A percentile compares a stretch with the other conserved stretches of the same genome.
Conservation (phyloP, 768 basidiomycete species). For the Termitomyces sp. region DNA sequence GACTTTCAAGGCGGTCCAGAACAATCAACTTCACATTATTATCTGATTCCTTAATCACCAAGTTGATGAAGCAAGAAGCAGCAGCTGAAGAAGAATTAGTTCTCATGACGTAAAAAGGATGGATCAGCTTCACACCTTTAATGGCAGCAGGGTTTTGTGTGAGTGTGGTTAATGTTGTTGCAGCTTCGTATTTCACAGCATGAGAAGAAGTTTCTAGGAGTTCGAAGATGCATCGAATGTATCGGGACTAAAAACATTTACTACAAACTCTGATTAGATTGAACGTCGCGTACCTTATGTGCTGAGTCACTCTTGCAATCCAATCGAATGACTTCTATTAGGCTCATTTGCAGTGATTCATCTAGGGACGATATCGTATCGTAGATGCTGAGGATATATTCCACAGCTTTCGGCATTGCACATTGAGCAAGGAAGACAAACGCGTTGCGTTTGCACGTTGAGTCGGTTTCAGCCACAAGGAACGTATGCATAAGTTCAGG, state of each 20-base stretch:
- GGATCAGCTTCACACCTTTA: constrained; percentile 55
- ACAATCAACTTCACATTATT: constrained; percentile 99
- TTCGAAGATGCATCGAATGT: constrained; percentile 92
- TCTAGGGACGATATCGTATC: constrained; percentile 81
- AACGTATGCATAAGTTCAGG: constrained; percentile 96
- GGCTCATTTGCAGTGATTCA: constrained; percentile 91
- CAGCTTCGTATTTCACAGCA: constrained; percentile 97
- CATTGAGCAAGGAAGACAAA: constrained; percentile 90
- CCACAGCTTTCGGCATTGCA: constrained; percentile 86
- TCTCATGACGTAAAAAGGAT: not conserved
- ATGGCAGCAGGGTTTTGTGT: constrained; percentile 95
- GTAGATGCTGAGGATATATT: constrained; percentile 83
- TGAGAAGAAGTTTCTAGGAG: constrained; percentile 85
- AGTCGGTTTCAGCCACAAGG: constrained; percentile 92
- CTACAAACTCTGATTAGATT: constrained; percentile 5
- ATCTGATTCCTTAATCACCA: constrained; percentile 93
- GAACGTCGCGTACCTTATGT: constrained; percentile 56
- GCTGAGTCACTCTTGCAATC: constrained; percentile 85
- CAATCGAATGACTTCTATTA: constrained; percentile 88
- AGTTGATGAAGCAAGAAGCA: constrained; percentile 80
- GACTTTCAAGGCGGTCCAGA: constrained; percentile 79
- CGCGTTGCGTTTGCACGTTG: constrained; percentile 95
- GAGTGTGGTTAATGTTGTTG: constrained; percentile 87
- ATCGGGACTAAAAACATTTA: constrained; percentile 58
- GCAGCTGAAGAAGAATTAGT: constrained; percentile 51